These are phyloP conservation scores for Tylopilus sp. DNA, from an alignment of 768 basidiomycete genomes.

Conservation along the genomic window DNA sequence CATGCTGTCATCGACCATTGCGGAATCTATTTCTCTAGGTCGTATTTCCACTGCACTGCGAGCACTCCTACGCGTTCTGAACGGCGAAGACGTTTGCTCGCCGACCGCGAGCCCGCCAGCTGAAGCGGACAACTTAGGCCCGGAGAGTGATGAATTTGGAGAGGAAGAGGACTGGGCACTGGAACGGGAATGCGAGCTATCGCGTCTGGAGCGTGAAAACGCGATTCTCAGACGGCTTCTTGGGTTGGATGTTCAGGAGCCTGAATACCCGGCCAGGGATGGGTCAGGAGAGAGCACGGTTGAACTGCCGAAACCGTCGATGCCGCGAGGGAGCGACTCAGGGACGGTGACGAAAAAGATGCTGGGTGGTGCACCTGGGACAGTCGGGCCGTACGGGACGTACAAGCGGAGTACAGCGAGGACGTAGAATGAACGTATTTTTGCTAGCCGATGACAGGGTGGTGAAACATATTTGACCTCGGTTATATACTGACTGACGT, in stretches of 20 bases:
- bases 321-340: constrained; percentile 15
- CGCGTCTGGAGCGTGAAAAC: constrained; percentile 86
- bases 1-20: constrained; percentile 59
- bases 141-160: constrained; percentile 21
- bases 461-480: neutral
- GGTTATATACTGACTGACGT: neutral
- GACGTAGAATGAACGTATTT: too few species aligned
- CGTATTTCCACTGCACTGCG: constrained; percentile 70
- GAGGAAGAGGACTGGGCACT: constrained; percentile 64
- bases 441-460: too few species aligned
- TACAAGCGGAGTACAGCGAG: constrained; percentile 36
- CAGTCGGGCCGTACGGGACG: constrained; percentile 43
- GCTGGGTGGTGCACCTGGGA: constrained; percentile 34
- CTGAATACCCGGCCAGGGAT: constrained; percentile 5
- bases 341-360: constrained; percentile 21
- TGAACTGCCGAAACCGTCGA: constrained; percentile 14
- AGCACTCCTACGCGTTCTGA: constrained; percentile 60
- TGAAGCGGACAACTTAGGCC: neutral
- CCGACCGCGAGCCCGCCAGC: constrained; percentile 2
- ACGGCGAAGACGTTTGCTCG: constrained; percentile 54
- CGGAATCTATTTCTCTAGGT: constrained; percentile 63
- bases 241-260: constrained; percentile 39
- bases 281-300: neutral
- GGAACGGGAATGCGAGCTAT: constrained; percentile 88
- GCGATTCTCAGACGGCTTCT: constrained; percentile 71